Base-by-base conservation (phyloP, 495 filamentous ascomycete genomes). In the Tuber indicum region DNA sequence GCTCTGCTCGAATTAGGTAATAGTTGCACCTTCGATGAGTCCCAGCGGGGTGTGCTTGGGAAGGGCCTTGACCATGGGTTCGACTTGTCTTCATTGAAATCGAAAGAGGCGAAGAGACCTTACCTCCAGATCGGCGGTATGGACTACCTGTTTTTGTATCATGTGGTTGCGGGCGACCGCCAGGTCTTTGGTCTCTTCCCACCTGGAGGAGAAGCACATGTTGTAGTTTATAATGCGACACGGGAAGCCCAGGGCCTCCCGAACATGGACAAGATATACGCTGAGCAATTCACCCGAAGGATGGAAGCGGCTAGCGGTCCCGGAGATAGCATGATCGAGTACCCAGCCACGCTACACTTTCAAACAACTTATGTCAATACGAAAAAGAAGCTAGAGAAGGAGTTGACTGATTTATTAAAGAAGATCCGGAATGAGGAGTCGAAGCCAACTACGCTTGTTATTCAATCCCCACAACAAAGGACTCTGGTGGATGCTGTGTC, bases 161-260 rank as follows among this genome's bases (percentile, higher is more conserved):
- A 99, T 83, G 90, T 98, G 81, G 89, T 91, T 74, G 91, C 93
- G 45, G 94, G 95, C 0, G 94, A 98, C 62, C 88, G 93, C 62
- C 94, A 99, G 82, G 90, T 98, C 76, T 98, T 97, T 86, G 94
- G 92, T 7, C 82, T 98, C 0, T 97, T 98, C 85, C 98, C 96
- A 4, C 94, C 94, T 3, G 86, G 89, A 1, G 89, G 91, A 72
- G 89, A 93, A 79, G 95, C 95, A 2, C 88, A 97, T 77, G 88
- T 99, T 72, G 87, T 98, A 73, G 90, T 98, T 23, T 89, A 97
- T 44, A 93, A 96, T 82, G 88, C 87, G 23, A 90, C 90, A 76
- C 93, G 96, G 79, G 86, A 89, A n/a, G 86, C 85, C 3, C 91
- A 94, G 79, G 91, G 92, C 32, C 85, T 98, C 47, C 96, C 96